phyloP scores from a whole-genome alignment of 805 yeast genomes.

The Suhomyces vadensis region DNA sequence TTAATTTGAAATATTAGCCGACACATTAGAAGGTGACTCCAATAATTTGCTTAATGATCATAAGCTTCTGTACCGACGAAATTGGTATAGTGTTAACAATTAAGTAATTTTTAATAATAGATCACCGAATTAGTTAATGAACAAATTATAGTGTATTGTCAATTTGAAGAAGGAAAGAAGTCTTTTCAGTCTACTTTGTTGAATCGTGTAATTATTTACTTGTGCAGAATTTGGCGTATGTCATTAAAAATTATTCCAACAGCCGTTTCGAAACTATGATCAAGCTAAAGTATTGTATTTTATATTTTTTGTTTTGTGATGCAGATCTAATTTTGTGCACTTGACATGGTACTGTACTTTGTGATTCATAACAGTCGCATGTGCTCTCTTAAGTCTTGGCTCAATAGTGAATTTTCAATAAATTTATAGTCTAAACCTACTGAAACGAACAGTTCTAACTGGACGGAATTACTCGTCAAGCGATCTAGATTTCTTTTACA shows the following conservation, averaged over 20 bases:
- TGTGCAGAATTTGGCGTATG: not conserved
- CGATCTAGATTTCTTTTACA: too few relatives aligned
- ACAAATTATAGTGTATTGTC: not conserved
- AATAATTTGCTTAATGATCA: too few relatives aligned
- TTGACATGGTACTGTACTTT: not conserved
- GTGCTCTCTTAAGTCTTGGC: too few relatives aligned
- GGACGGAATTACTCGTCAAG: not conserved
- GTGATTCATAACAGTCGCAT: not conserved
- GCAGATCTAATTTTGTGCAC: not conserved
- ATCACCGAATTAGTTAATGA: not conserved
- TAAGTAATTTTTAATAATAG: too few relatives aligned
- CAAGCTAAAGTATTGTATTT: too few relatives aligned
- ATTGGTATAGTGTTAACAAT: too few relatives aligned
- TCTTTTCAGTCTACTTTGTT: not conserved
- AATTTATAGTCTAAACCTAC: not conserved
- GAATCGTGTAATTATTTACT: constrained; percentile 1
- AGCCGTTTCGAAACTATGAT: constrained; percentile 1
- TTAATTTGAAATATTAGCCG: too few relatives aligned
- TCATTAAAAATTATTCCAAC: not conserved
- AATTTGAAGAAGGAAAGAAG: not conserved
- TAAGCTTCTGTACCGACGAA: too few relatives aligned
- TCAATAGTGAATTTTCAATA: not conserved
- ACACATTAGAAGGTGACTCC: too few relatives aligned
- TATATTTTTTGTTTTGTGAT: not conserved
- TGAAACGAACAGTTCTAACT: not conserved